These are phyloP conservation scores for Plenodomus tracheiphilus DNA, from an alignment of 2,329 filamentous ascomycete genomes.

Conservation along the genomic window DNA sequence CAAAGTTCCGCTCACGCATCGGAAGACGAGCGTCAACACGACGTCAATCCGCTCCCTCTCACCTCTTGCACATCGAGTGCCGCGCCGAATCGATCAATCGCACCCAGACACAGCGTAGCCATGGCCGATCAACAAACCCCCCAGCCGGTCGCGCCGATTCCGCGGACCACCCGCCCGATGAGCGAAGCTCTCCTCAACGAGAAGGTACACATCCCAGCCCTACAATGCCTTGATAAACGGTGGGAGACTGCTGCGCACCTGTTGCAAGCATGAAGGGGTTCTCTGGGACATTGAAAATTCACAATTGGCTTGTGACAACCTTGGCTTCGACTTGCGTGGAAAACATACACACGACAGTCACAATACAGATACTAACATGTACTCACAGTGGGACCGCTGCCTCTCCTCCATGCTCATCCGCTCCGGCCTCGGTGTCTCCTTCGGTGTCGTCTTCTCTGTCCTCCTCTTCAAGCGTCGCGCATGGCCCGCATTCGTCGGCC, in stretches of 20 bases:
- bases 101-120: constrained; percentile 32
- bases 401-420: constrained; percentile 97
- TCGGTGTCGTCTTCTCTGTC: constrained; percentile 98
- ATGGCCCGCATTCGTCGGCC: constrained; percentile 93
- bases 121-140: constrained; percentile 62
- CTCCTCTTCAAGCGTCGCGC: constrained; percentile 97
- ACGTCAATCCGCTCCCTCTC: constrained; percentile 14
- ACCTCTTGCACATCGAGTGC: constrained; percentile 20
- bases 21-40: constrained; percentile 27
- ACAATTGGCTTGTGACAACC: not conserved
- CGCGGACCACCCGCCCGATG: constrained; percentile 75
- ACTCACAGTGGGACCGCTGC: constrained; percentile 91
- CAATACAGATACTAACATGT: constrained; percentile 22
- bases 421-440: constrained; percentile 91
- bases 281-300: not conserved
- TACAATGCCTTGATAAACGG: not conserved
- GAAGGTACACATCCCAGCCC: constrained; percentile 69
- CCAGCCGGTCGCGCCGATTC: constrained; percentile 62
- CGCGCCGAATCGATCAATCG: constrained; percentile 33
- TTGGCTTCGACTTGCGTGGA: not conserved
- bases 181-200: constrained; percentile 98
- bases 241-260: not conserved
- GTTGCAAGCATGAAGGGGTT: no score
- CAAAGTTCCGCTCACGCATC: constrained; percentile 32
- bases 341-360: not conserved